A percentile compares a stretch with the other conserved stretches of the same genome.
Evolutionary conservation across 805 yeast genomes (phyloP).

Genomic region (Kodamaea lidongshanica): DNA sequence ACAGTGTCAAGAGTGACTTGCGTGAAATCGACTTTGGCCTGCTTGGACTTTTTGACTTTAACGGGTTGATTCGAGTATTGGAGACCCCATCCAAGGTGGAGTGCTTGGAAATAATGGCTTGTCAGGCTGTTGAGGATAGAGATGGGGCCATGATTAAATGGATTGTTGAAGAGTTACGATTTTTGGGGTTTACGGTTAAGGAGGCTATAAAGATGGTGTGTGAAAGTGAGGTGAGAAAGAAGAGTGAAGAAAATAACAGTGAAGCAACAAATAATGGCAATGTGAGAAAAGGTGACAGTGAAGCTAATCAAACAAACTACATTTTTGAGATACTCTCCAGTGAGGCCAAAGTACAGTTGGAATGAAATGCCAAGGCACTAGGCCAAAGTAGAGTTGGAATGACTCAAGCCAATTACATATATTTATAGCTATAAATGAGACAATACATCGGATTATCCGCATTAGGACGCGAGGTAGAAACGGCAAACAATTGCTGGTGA

Average conservation of each 20-base stretch:
- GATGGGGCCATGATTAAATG: conserved; percentile 21
- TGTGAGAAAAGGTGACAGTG: not conserved
- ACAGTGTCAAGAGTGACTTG: not conserved
- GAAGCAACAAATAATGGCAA: not conserved
- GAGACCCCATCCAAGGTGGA: conserved; percentile 11
- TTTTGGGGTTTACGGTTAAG: conserved; percentile 19
- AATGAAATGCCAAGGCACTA: too few relatives aligned
- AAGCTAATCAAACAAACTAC: not conserved
- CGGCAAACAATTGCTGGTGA: too few relatives aligned
- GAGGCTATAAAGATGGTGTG: conserved; percentile 10
- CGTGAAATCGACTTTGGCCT: conserved; percentile 10
- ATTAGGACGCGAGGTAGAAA: too few relatives aligned
- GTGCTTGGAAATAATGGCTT: conserved; percentile 18
- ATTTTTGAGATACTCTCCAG: too few relatives aligned
- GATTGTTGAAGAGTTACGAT: conserved; percentile 27
- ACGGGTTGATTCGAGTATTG: conserved; percentile 12
- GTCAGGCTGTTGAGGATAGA: conserved; percentile 18
- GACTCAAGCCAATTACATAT: too few relatives aligned
- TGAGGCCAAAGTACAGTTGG: too few relatives aligned
- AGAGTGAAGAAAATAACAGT: too few relatives aligned
- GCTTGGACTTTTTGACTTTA: conserved; percentile 17
- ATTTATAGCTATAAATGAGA: too few relatives aligned
- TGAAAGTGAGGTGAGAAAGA: conserved; percentile 1
- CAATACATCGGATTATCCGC: too few relatives aligned
- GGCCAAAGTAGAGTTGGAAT: too few relatives aligned